Base-by-base conservation (phyloP, 805 yeast species). In the Torulaspora maleeae region DNA sequence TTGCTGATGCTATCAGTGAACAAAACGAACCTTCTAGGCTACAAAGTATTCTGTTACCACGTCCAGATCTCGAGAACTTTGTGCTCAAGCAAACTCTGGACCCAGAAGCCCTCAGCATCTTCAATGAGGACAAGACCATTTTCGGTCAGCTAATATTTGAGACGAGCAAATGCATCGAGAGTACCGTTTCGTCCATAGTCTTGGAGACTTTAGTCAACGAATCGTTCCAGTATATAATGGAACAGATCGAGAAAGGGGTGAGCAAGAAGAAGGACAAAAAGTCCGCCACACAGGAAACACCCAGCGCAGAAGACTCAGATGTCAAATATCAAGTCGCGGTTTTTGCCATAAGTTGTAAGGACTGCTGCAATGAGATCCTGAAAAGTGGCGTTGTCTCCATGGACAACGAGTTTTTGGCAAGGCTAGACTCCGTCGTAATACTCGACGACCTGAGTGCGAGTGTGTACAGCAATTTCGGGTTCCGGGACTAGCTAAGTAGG, bases 381-480 rank as follows among this genome's bases (percentile, higher is more conserved):
- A 53, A 54, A 30, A 55, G 55, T 22, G 59, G 58, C n/a, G 48
- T 53, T 4, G 58, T 53, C 5, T 56, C 60, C 6, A 47, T 48
- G 50, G 54, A 54, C 32, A 62, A 61, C 44, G 49, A 51, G 28
- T 55, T 44, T 32, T 33, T 61, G 25, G 47, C 55, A 36, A 47
- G 56, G 15, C 43, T 63, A 11, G 62, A 63, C 37, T 36, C 59
- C 8, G 49, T 60, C 2, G 48, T 52, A 3, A 88, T 82, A 51
- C 73, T 90, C 46, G 95, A 86, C 53, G 96, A 88, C 49, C 75
- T 90, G 54, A 83, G 95, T 67, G 97, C 97, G 4, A 76, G 88
- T 53, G 90, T 90, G 7, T 90, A 90, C 64, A 83, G 95, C 15
- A 88, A 88, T 58, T 86, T 85, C 54, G 59, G 60, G 20, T 48